Base-by-base conservation (phyloP, 805 yeast genomes). In the Lipomyces mesembrius region DNA sequence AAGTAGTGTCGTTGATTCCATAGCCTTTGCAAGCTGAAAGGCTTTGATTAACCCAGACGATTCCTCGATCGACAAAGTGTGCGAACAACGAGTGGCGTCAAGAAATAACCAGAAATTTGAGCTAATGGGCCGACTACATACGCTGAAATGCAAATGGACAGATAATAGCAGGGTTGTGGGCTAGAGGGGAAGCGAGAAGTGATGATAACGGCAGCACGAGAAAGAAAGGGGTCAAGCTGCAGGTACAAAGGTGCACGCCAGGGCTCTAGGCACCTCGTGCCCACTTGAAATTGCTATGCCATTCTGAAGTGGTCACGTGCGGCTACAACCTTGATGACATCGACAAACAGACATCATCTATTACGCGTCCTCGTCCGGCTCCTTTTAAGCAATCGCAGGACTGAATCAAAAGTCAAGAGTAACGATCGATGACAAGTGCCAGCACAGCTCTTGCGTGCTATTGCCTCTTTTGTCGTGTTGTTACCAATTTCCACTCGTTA, bases 1-100 rank as follows among this genome's bases (percentile, higher is more conserved):
- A 43, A 54, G 43, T 29, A 49, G 34, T 34, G 64, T 20, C 58
- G 57, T 25, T 9, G 53, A 20, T 55, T 49, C 34, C 55, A 52
- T 52, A 17, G 49, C 49, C 22, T 3, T 17, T 43, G 49, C 49
- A n/a, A 43, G 22, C 11, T 17, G 22, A 17, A 17, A 43, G 20
- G 22, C 49, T 43, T 43, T 1, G 20, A 17, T 43, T 43, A 17
- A 5, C 49, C 9, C 8, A 43, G 22, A 17, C 22, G 9, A 43
- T 8, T 43, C 2, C 49, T 6, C 22, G 20, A 43, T 17, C 49
- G 49, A 43, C 49, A n/a, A 43, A 17, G 22, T 43, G 14, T n/a
- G 11, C 49, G 49, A 43, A 17, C 3, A 37, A 43, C 25, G 49
- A 43, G 49, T 25, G 49, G 20, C 20, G 49, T 43, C 12, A 43